A percentile compares a stretch with the other conserved stretches of the same genome.
Evolutionary conservation across 2,329 filamentous ascomycete genomes (phyloP).

Genomic region (Achaetomium macrosporum): DNA sequence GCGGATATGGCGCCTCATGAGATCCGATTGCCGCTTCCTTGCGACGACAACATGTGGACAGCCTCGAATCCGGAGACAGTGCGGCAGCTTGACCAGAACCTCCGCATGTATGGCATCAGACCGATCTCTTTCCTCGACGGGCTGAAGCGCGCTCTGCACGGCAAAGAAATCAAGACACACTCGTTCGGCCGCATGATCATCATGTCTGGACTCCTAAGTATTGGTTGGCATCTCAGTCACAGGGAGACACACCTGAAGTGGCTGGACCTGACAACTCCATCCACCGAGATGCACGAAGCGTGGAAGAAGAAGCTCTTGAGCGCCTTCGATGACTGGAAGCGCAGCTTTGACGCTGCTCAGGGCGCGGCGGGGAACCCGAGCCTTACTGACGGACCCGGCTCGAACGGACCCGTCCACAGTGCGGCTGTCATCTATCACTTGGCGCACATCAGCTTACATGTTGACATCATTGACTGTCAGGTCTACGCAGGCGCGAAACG

Average conservation of each 20-base stretch:
- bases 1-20: constrained; percentile 90
- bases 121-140: constrained; percentile 77
- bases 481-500: constrained; percentile 77
- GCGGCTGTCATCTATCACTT: constrained; percentile 78
- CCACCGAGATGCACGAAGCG: constrained; percentile 57
- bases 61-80: constrained; percentile 73
- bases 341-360: constrained; percentile 70
- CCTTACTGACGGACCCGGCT: constrained; percentile 38
- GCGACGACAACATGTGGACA: constrained; percentile 81
- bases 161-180: constrained; percentile 75
- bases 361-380: constrained; percentile 31
- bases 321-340: constrained; percentile 83
- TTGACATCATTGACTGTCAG: constrained; percentile 84
- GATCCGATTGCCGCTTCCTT: constrained; percentile 77
- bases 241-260: constrained; percentile 79
- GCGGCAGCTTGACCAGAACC: constrained; percentile 66
- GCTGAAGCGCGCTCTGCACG: constrained; percentile 76
- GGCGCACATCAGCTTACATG: constrained; percentile 82
- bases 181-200: constrained; percentile 84
- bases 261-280: constrained; percentile 61
- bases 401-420: constrained; percentile 65
- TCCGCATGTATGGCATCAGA: constrained; percentile 73
- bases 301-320: constrained; percentile 72
- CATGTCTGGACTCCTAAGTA: constrained; percentile 83
- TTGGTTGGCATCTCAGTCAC: constrained; percentile 88